Conservation (phyloP, 345 rosid genomes). For the Pistacia vera region DNA sequence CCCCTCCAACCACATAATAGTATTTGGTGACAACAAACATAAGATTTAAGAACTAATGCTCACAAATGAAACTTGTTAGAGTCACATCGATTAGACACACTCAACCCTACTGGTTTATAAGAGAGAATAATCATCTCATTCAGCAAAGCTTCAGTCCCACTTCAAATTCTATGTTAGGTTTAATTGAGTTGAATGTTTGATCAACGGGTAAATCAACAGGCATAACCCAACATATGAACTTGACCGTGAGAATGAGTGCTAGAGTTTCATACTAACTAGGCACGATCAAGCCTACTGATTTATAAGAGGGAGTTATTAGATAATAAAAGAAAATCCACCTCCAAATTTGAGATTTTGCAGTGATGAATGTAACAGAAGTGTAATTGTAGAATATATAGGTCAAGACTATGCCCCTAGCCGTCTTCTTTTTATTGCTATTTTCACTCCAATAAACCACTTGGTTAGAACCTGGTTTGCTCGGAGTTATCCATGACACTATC, state of each 20-base stretch:
- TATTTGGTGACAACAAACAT: constrained; percentile 36
- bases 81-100: too few relatives aligned
- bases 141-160: too few relatives aligned
- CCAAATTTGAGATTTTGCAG: constrained; percentile 57
- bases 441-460: constrained; percentile 68
- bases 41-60: neutral
- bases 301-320: neutral
- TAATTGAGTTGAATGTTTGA: too few relatives aligned
- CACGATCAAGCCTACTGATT: too few relatives aligned
- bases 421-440: constrained; percentile 35
- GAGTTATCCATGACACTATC: constrained; percentile 94
- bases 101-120: too few relatives aligned
- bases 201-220: too few relatives aligned
- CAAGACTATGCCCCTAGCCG: constrained; percentile 48
- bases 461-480: constrained; percentile 58
- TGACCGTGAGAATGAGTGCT: too few relatives aligned
- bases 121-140: too few relatives aligned
- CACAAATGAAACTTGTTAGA: neutral
- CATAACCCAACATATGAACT: too few relatives aligned
- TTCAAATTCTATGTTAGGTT: too few relatives aligned
- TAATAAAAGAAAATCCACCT: constrained; percentile 42
- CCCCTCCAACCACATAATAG: constrained; percentile 59
- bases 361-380: constrained; percentile 87
- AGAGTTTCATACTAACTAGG: too few relatives aligned
- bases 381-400: constrained; percentile 64